Percentiles rank a stretch among this genome's conserved stretches.
These are phyloP conservation scores for Mycogone perniciosa DNA, from an alignment of 2,329 filamentous ascomycete species.

Conservation along the genomic window DNA sequence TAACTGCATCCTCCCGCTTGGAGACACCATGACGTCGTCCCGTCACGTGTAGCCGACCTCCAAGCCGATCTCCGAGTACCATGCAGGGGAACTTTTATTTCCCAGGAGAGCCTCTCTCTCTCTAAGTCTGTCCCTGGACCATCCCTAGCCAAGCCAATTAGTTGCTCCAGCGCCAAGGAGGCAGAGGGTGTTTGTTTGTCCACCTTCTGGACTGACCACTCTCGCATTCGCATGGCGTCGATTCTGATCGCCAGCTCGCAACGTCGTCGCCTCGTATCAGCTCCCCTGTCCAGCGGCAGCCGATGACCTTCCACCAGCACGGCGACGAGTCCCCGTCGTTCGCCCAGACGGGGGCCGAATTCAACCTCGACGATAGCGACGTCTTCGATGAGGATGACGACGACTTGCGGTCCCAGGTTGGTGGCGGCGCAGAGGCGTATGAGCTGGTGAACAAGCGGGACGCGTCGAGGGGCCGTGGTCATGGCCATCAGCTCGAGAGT, in stretches of 20 bases:
- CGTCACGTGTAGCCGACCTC: slow-evolving; percentile 8
- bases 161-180: neutral
- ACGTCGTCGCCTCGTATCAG: neutral
- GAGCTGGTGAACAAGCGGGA: slow-evolving; percentile 25
- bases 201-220: neutral
- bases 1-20: neutral
- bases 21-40: slow-evolving; percentile 8
- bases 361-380: slow-evolving; percentile 28
- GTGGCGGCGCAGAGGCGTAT: slow-evolving; percentile 26
- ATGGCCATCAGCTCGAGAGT: slow-evolving; percentile 6
- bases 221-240: slow-evolving; percentile 5
- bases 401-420: slow-evolving; percentile 27
- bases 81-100: slow-evolving; percentile 3
- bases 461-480: slow-evolving; percentile 8
- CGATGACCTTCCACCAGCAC: slow-evolving; percentile 19
- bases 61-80: slow-evolving; percentile 3
- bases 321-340: slow-evolving; percentile 29
- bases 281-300: neutral
- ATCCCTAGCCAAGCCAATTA: neutral
- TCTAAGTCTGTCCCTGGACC: neutral
- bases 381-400: slow-evolving; percentile 19
- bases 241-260: neutral
- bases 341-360: slow-evolving; percentile 34
- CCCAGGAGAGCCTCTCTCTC: neutral
- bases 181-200: neutral